A percentile compares a stretch with the other conserved stretches of the same genome.
Evolutionary conservation across 192 early-diverging fungal species (phyloP).

Genomic region (Nowakowskiella sp.): DNA sequence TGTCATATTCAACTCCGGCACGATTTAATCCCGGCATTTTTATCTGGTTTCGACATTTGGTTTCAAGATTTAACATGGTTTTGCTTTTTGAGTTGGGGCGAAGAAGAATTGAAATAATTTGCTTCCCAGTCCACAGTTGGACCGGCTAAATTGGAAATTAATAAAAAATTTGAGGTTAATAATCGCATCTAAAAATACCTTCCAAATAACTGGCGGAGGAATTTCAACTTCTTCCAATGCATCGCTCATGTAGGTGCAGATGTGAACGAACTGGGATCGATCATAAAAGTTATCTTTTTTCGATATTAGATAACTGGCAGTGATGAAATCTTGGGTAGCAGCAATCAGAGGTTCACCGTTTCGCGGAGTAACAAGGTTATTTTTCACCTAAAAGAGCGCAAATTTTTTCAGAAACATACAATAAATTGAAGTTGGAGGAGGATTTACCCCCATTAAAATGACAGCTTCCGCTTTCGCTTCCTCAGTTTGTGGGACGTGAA

Average conservation of each 20-base stretch:
- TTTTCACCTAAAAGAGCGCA: constrained; percentile 48
- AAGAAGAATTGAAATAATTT: constrained; percentile 83
- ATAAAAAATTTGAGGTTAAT: constrained; percentile 15
- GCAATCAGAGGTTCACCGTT: constrained; percentile 98
- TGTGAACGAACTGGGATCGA: constrained; percentile 85
- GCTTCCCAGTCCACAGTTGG: constrained; percentile 93
- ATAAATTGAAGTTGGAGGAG: not conserved
- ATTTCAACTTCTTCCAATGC: constrained; percentile 75
- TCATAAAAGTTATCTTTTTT: constrained; percentile 93
- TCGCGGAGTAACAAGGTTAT: constrained; percentile 95
- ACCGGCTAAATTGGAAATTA: constrained; percentile 44
- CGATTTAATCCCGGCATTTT: constrained; percentile 36
- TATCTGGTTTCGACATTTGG: constrained; percentile 50
- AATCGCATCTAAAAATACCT: constrained; percentile 27
- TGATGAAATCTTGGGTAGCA: constrained; percentile 99
- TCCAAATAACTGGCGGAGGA: constrained; percentile 86
- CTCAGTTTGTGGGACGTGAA: constrained; percentile 98
- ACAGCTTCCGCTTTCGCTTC: constrained; percentile 95
- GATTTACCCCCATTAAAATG: constrained; percentile 76
- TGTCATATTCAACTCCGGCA: constrained; percentile 7
- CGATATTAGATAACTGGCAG: constrained; percentile 87
- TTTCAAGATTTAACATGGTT: constrained; percentile 78
- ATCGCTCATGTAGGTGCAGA: constrained; percentile 88
- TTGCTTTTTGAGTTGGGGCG: constrained; percentile 65
- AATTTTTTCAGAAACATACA: constrained; percentile 19